phyloP scores from a whole-genome alignment of 495 filamentous ascomycete genomes.

The Aspergillus nanangensis region DNA sequence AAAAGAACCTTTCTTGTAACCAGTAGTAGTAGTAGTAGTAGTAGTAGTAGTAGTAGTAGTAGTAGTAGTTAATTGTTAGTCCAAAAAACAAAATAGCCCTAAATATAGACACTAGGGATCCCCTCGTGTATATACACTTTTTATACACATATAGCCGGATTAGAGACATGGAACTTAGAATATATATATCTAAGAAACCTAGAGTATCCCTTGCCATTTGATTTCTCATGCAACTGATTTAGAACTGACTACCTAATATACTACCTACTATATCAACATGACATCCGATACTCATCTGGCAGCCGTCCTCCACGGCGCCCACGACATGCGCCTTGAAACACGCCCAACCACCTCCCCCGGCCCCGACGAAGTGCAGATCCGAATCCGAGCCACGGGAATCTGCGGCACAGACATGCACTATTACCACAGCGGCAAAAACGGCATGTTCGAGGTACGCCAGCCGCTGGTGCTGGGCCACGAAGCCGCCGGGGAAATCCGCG shows the following conservation, averaged over 20 bases:
- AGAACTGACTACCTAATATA: not conserved
- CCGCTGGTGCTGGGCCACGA: slow-evolving; percentile 65
- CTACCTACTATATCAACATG: no score
- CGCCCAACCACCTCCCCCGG: slow-evolving; percentile 5
- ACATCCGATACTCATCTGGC: not conserved
- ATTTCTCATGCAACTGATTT: not conserved
- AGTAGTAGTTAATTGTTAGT: no score
- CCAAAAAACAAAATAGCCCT: no score
- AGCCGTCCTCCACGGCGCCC: not conserved
- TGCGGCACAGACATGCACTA: slow-evolving; percentile 70
- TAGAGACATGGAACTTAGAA: not conserved
- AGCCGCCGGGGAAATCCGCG: slow-evolving; percentile 57
- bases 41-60: no score
- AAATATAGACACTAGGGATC: no score
- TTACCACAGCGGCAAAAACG: slow-evolving; percentile 67
- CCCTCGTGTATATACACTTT: no score
- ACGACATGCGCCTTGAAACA: not conserved
- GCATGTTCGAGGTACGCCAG: slow-evolving; percentile 56
- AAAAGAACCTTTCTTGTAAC: not conserved
- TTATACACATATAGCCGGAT: not conserved
- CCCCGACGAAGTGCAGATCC: slow-evolving; percentile 58
- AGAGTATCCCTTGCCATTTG: no score
- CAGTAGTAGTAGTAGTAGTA: not conserved
- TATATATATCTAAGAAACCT: not conserved
- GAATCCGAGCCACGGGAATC: slow-evolving; percentile 59